Base-by-base conservation (phyloP, 495 filamentous ascomycete genomes). In the Chaetomidium leptoderma region DNA sequence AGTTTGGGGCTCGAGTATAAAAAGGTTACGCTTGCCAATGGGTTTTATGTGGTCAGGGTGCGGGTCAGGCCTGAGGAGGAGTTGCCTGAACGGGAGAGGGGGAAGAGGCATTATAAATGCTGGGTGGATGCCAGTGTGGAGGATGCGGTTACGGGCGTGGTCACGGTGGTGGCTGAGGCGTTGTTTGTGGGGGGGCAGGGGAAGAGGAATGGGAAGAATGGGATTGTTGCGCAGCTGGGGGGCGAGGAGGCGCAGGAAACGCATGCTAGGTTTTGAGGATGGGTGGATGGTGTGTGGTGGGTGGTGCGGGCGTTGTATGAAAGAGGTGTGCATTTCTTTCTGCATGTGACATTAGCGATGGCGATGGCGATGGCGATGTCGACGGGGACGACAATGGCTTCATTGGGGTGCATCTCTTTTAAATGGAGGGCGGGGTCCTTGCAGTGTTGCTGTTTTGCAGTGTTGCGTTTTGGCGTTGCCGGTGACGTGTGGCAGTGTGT, bases 11-110 rank as follows among this genome's bases (percentile, higher is more conserved):
- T 91, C 29, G 74, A 78, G 46, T 93, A 92, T 62, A 74, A 79
- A 16, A 71, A 71, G 14, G 82, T 81, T 2, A 81, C 85, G 10
- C 64, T 75, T 37, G 78, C 83, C 19, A 77, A 79, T 36, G 67
- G 76, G 17, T 89, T 86, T 62, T 90, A 89, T 64, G 73, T 87
- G 43, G 67, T 91, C 23, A 76, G 84, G 46, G 74, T 81, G n/a
- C 51, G 55, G 11, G 76, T 78, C 33, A 53, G 69, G 27, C 16
- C 30, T 8, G 59, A 72, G 14, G 69, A 63, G 16, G 70, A 70
- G 45, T 42, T 68, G 44, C 60, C 63, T 1, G 63, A 59, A 37
- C 32, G 48, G 10, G 70, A 73, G 42, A 55, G 62, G 35, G 66
- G 67, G 3, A 84, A 79, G 72, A 76, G 78, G 17, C 81, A 86